phyloP scores from a whole-genome alignment of 2,329 filamentous ascomycete genomes.

The Pezicula neosporulosa region DNA sequence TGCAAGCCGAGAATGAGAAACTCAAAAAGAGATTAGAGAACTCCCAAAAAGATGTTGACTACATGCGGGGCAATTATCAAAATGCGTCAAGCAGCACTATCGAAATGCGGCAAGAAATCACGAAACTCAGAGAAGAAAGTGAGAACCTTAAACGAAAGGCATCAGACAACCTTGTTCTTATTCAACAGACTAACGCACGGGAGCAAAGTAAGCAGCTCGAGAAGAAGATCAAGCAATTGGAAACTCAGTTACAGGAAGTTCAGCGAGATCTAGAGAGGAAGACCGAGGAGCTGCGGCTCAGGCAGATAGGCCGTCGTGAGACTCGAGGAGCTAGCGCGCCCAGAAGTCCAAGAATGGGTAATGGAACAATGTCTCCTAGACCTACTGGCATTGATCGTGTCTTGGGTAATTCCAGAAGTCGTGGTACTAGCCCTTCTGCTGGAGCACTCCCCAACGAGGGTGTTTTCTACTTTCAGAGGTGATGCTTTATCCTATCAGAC shows the following conservation, averaged over 20 bases:
- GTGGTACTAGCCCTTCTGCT: neutral
- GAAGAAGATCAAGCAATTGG: slow-evolving; percentile 24
- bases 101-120: slow-evolving; percentile 14
- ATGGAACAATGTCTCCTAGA: slow-evolving; percentile 20
- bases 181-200: slow-evolving; percentile 23
- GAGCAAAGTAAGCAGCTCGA: slow-evolving; percentile 16
- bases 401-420: neutral
- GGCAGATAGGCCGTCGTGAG: slow-evolving; percentile 35
- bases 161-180: slow-evolving; percentile 18
- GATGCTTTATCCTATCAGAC: neutral
- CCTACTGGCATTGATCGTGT: neutral
- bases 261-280: slow-evolving; percentile 33
- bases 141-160: slow-evolving; percentile 16
- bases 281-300: slow-evolving; percentile 32
- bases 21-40: slow-evolving; percentile 14
- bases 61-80: slow-evolving; percentile 24
- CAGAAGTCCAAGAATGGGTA: slow-evolving; percentile 24
- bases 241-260: slow-evolving; percentile 7
- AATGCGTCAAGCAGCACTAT: slow-evolving; percentile 17
- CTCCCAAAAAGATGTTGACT: slow-evolving; percentile 23
- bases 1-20: slow-evolving; percentile 16
- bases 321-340: slow-evolving; percentile 26
- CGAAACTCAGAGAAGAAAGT: slow-evolving; percentile 11
- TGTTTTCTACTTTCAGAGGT: neutral
- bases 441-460: neutral